A percentile compares a stretch with the other conserved stretches of the same genome.
Conservation (phyloP, 768 basidiomycete genomes). For the Lactifluus pinguis region DNA sequence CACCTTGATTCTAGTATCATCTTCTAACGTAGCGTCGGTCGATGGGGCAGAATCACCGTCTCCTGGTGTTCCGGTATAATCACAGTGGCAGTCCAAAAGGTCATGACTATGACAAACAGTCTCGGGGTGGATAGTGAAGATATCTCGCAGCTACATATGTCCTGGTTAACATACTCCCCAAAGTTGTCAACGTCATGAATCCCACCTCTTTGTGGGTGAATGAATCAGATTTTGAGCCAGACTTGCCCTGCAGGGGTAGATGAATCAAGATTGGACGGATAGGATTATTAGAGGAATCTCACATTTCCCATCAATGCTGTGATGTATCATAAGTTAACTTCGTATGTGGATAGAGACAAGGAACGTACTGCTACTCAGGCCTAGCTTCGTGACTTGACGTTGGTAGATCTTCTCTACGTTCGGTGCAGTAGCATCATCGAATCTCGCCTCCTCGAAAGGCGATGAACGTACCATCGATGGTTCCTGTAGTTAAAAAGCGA, state of each 20-base stretch:
- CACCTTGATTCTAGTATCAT: constrained; percentile 24
- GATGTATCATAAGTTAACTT: constrained; percentile 2
- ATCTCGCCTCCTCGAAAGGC: neutral
- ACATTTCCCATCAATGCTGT: constrained; percentile 69
- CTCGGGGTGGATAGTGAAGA: constrained; percentile 76
- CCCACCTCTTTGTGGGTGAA: constrained; percentile 81
- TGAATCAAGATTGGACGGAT: constrained; percentile 1
- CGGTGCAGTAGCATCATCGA: constrained; percentile 1
- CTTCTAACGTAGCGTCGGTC: constrained; percentile 11
- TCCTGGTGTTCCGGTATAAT: constrained; percentile 15
- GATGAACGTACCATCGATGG: constrained; percentile 64
- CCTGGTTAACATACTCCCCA: constrained; percentile 3
- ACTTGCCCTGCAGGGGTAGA: constrained; percentile 27
- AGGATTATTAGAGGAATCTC: constrained; percentile 20
- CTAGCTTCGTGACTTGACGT: constrained; percentile 89
- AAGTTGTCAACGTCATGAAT: constrained; percentile 13
- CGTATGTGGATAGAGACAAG: constrained; percentile 19
- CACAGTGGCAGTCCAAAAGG: constrained; percentile 73
- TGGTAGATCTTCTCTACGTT: constrained; percentile 80
- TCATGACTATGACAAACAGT: constrained; percentile 91
- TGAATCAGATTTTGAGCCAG: constrained; percentile 67
- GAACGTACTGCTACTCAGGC: constrained; percentile 72
- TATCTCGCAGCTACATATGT: constrained; percentile 64
- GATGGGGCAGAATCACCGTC: neutral
- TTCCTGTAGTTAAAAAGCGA: constrained; percentile 74